These are phyloP conservation scores for Pythium pyrilobum DNA, from an alignment of 352 stramenopile genomes.

Conservation along the genomic window DNA sequence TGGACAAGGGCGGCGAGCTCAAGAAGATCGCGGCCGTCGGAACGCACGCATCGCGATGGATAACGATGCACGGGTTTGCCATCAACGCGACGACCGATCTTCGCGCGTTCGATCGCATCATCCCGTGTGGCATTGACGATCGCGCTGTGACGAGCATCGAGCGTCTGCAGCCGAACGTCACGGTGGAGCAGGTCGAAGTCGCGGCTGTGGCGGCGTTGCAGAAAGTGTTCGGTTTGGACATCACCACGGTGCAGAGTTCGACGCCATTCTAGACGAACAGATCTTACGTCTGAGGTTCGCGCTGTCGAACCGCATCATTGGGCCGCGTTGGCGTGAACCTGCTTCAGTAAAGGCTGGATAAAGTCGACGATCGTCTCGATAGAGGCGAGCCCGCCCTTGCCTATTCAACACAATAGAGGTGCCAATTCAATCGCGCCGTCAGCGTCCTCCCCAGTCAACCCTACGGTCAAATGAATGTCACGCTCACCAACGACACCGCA, in stretches of 20 bases:
- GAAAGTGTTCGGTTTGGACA: slow-evolving; percentile 67
- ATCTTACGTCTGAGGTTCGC: too few relatives aligned
- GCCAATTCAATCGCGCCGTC: too few relatives aligned
- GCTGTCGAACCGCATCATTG: too few relatives aligned
- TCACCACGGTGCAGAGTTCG: slow-evolving; percentile 35
- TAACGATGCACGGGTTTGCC: slow-evolving; percentile 98
- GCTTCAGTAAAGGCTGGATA: too few relatives aligned
- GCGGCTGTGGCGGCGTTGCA: slow-evolving; percentile 57
- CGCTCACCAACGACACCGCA: slow-evolving; percentile 90
- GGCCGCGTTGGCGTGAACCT: too few relatives aligned
- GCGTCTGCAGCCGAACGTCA: slow-evolving; percentile 39
- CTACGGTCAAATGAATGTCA: background rate
- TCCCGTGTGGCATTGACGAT: slow-evolving; percentile 96
- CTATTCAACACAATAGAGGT: slow-evolving; percentile 7
- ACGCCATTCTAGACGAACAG: slow-evolving; percentile 26
- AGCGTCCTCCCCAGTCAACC: too few relatives aligned
- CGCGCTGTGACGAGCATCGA: slow-evolving; percentile 82
- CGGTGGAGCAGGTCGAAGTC: slow-evolving; percentile 55
- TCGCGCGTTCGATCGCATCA: slow-evolving; percentile 91
- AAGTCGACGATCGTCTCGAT: slow-evolving; percentile 16
- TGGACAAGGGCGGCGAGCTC: slow-evolving; percentile 76
- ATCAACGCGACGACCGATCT: slow-evolving; percentile 96
- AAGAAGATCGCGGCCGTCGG: slow-evolving; percentile 96
- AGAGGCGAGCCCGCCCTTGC: slow-evolving; percentile 19
- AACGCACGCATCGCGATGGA: slow-evolving; percentile 94